phyloP scores from a whole-genome alignment of 73 alveolate species.

The Paramecium caudatum region DNA sequence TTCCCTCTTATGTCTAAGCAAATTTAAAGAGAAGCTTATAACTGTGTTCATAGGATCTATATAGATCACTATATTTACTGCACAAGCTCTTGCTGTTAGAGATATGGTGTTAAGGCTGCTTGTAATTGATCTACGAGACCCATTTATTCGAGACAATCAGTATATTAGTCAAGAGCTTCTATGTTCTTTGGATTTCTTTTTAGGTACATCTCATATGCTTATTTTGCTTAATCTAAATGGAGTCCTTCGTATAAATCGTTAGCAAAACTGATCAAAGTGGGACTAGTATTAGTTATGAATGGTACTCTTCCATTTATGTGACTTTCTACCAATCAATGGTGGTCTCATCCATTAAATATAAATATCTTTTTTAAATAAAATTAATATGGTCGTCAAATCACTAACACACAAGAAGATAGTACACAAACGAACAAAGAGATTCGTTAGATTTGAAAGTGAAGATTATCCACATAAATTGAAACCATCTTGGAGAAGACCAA shows the following conservation, averaged over 20 bases:
- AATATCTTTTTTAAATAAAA: background rate
- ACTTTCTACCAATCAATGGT: conserved; percentile 64
- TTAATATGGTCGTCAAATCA: conserved; percentile 72
- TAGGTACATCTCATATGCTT: conserved; percentile 11
- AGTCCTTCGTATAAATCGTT: conserved; percentile 44
- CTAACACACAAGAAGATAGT: conserved; percentile 71
- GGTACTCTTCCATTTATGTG: conserved; percentile 21
- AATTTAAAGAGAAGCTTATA: conserved; percentile 32
- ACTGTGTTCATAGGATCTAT: conserved; percentile 37
- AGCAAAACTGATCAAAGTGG: background rate
- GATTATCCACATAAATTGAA: conserved; percentile 72
- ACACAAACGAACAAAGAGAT: conserved; percentile 74
- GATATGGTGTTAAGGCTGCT: background rate
- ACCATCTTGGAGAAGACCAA: conserved; percentile 98
- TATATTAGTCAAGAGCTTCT: conserved; percentile 33
- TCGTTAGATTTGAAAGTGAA: conserved; percentile 76
- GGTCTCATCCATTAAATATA: conserved; percentile 9
- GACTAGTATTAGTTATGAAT: background rate
- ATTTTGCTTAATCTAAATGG: conserved; percentile 56
- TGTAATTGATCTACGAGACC: conserved; percentile 20
- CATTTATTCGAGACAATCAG: conserved; percentile 59
- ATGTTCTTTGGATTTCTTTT: conserved; percentile 45
- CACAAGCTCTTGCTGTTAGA: background rate
- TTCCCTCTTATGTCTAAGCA: conserved; percentile 49
- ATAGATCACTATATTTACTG: too few species aligned